Evolutionary conservation across 768 basidiomycete species (phyloP), one percentile per base, ranked within the genome.

Genomic region (Suillus subaureus): DNA sequence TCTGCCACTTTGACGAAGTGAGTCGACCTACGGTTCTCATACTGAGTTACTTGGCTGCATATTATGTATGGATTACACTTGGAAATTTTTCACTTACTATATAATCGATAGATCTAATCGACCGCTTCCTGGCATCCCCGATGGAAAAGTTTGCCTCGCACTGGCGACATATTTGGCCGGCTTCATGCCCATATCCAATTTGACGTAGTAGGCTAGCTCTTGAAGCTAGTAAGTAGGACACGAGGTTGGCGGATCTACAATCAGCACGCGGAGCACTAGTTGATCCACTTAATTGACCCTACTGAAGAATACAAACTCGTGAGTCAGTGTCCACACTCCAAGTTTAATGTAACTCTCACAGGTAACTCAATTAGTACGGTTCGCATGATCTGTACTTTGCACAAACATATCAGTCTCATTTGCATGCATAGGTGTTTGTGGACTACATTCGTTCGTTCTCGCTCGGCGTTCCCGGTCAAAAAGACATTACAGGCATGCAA

Each of bases 51-150:
- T 49, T 49, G 16, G 3, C 18, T 47, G n/a, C 52, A 33, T 33
- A 33, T 55, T 55, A 55, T 35, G 54, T 55, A 33, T 55, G 54
- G 12, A 35, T 55, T 13, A 33, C 54, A 55, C 33, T 55, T n/a
- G 54, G 54, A 55, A 33, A n/a, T 13, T 55, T 55, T 55, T 55
- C 54, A 35, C 54, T 35, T 35, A 35, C 54, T 12, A n/a, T n/a
- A n/a, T 47, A 47, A n/a, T n/a, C n/a, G 45, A 47, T 18, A 26
- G 23, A 13, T 54, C 31, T 12, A 31, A 31, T 12, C 5, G 54
- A 55, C 28, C 21, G 21, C 31, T 31, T 54, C 31, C 52, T 2
- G 16, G 26, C 15, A 51, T 28, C 26, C 51, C 15, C 16, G 15
- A 28, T 23, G 6, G 5, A 51, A 28, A 51, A 15, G 49, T 16